phyloP scores from a whole-genome alignment of 2,329 filamentous ascomycete species.

The Penicillium sp. region DNA sequence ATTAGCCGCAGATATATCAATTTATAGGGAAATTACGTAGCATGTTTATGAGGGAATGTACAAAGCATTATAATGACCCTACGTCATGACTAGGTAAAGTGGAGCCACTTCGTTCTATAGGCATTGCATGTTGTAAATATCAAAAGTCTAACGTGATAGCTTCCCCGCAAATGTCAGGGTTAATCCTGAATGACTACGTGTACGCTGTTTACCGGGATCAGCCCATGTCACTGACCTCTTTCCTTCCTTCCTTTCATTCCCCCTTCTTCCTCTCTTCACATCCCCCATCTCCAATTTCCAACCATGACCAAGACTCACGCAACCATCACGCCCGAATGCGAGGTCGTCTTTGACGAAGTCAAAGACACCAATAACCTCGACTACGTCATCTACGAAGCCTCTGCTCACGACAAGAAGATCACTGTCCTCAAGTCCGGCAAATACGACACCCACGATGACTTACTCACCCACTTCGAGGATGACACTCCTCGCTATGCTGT shows the following conservation, averaged over 20 bases:
- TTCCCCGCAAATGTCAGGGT: background rate
- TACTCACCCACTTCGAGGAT: conserved; percentile 17
- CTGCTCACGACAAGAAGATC: conserved; percentile 22
- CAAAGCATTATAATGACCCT: background rate
- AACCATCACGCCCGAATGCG: conserved; percentile 21
- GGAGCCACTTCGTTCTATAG: background rate
- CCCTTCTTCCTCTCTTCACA: background rate
- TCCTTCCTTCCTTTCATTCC: background rate
- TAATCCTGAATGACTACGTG: background rate
- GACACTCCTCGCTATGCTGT: conserved; percentile 19
- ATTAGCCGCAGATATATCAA: background rate
- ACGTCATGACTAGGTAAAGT: background rate
- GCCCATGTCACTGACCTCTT: background rate
- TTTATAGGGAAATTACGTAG: no score
- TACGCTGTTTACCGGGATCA: background rate
- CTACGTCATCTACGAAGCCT: conserved; percentile 22
- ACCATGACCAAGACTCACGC: conserved; percentile 22
- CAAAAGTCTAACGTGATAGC: background rate
- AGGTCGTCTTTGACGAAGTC: conserved; percentile 19
- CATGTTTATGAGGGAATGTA: no score
- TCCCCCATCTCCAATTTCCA: background rate
- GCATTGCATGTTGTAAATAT: background rate
- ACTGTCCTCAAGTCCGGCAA: conserved; percentile 17
- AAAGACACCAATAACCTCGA: conserved; percentile 20
- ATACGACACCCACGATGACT: conserved; percentile 17